A percentile compares a stretch with the other conserved stretches of the same genome.
Evolutionary conservation across 75 land plant species (phyloP).

Genomic region (Isoetes taiwanensis): DNA sequence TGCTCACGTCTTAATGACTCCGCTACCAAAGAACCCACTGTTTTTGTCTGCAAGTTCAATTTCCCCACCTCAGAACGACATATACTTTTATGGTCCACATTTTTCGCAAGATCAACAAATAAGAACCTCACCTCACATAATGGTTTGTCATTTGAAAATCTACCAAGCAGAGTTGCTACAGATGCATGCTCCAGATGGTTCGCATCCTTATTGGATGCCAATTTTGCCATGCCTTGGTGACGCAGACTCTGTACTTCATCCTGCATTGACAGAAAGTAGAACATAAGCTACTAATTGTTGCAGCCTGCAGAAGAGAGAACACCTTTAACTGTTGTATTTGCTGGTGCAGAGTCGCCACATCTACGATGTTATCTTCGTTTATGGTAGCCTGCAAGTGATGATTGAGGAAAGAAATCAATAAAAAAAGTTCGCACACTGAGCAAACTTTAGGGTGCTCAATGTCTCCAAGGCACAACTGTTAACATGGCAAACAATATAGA

Average conservation of each 20-base stretch:
- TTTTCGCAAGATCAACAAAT: too few species aligned
- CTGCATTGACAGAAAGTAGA: slow-evolving; percentile 27
- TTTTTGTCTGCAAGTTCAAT: slow-evolving; percentile 46
- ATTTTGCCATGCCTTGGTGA: too few species aligned
- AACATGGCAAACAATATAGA: too few species aligned
- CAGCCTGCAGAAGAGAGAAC: too few species aligned
- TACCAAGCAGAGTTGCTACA: too few species aligned
- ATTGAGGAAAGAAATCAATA: background rate
- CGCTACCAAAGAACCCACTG: slow-evolving; percentile 41
- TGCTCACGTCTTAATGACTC: slow-evolving; percentile 73
- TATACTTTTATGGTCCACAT: too few species aligned
- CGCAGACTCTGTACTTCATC: slow-evolving; percentile 61
- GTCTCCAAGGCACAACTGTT: slow-evolving; percentile 85
- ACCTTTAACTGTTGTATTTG: slow-evolving; percentile 85
- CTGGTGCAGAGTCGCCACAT: slow-evolving; percentile 46
- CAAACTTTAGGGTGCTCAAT: slow-evolving; percentile 92
- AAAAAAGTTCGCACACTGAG: slow-evolving; percentile 91
- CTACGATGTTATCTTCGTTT: slow-evolving; percentile 88
- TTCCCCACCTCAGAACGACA: too few species aligned
- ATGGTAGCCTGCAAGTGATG: slow-evolving; percentile 54
- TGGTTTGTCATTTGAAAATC: too few species aligned
- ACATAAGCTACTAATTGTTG: background rate
- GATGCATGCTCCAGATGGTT: too few species aligned
- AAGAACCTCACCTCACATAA: too few species aligned
- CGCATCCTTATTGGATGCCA: too few species aligned